Percentiles rank a stretch among this genome's conserved stretches.
Evolutionary conservation across 1,139 yeast genomes (phyloP).

Genomic region (Yamadazyma sp.): DNA sequence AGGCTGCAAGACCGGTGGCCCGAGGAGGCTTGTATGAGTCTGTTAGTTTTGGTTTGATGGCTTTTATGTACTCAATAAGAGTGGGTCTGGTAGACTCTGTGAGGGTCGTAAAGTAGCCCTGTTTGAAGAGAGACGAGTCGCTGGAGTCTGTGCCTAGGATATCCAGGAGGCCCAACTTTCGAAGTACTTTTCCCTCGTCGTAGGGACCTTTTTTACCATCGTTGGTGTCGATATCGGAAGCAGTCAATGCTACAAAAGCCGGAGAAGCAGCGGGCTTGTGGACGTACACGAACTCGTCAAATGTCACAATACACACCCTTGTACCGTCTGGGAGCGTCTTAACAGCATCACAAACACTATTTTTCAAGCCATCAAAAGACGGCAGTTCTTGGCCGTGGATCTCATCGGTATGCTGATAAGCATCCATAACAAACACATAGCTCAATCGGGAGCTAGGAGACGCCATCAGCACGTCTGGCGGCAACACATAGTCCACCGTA

Average conservation of each 20-base stretch:
- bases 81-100: slow-evolving; percentile 2
- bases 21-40: slow-evolving; percentile 30
- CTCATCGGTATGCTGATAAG: slow-evolving; percentile 30
- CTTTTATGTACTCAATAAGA: slow-evolving; percentile 15
- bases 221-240: slow-evolving; percentile 7
- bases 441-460: slow-evolving; percentile 1
- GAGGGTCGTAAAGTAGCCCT: slow-evolving; percentile 6
- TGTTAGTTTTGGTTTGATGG: slow-evolving; percentile 25
- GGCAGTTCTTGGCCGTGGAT: slow-evolving; percentile 5
- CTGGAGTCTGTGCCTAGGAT: slow-evolving; percentile 14
- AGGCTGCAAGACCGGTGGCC: slow-evolving; percentile 34
- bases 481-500: slow-evolving; percentile 29
- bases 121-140: background rate
- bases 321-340: slow-evolving; percentile 22
- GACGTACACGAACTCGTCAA: slow-evolving; percentile 27
- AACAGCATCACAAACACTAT: slow-evolving; percentile 19
- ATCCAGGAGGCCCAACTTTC: slow-evolving; percentile 8
- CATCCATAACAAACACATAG: slow-evolving; percentile 28
- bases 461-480: slow-evolving; percentile 19
- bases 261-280: slow-evolving; percentile 18
- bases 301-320: slow-evolving; percentile 28
- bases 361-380: slow-evolving; percentile 21
- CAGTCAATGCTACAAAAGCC: slow-evolving; percentile 6
- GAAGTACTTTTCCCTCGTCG: slow-evolving; percentile 10
- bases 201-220: too few species aligned